Evolutionary conservation across 257 asterid genomes (phyloP), one percentile per base, ranked within the genome.

Genomic region (Linaria vulgaris): DNA sequence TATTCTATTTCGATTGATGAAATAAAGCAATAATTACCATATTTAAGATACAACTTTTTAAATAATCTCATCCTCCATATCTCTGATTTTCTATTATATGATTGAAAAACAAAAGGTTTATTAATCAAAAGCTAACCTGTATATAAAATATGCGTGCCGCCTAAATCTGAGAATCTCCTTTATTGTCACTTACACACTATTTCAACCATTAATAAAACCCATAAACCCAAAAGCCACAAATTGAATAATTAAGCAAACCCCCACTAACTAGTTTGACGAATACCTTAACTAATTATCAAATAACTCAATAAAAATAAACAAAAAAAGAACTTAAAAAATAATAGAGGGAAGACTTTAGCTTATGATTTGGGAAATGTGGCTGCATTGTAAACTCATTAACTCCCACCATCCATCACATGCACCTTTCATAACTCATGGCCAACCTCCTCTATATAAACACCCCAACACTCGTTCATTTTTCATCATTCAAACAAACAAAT

Each of bases 371-470:
- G 24, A 74, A 50, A n/a, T n/a, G n/a, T 60, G 78, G 76, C 76
- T 73, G 76, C 67, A 61, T 9, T 54, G 50, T 25, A 61, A 61
- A 49, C 53, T 63, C 79, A 68, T 83, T 68, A 60, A 74, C 59
- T 73, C 75, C 66, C 78, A 73, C 77, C 76, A 57, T 67, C 66
- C 38, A 9, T 80, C 90, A 76, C 86, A 81, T 81, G 88, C 74
- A 27, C 23, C 72, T 58, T 39, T 76, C 68, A 47, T 49, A 20
- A 60, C 38, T 58, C 74, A 16, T 61, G 61, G 64, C 48, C 70
- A 55, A 27, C 22, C 44, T 15, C 71, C 75, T 76, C 96, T 85
- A 85, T 88, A 72, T 87, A 85, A 82, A 21, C 68, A 75, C 81
- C 70, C 43, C 68, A 27, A 12, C 9, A 50, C 63, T 54, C 65